Conservation (phyloP, 805 yeast species). For the Ogataea chonburiensis region DNA sequence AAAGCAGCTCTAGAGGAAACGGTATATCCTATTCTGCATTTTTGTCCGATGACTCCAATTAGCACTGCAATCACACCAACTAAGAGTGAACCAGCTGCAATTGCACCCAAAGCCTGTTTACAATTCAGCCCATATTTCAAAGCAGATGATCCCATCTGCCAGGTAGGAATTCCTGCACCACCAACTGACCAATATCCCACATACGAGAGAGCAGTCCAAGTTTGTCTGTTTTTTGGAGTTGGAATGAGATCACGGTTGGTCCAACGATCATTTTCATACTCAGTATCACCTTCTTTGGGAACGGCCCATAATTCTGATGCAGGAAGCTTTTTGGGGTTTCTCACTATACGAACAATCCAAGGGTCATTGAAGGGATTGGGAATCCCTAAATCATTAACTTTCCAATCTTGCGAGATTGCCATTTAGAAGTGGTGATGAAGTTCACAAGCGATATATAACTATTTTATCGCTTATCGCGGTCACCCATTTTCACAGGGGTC, state of each 20-base stretch:
- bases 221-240: constrained; percentile 42
- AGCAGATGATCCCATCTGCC: constrained; percentile 23
- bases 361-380: constrained; percentile 21
- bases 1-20: constrained; percentile 43
- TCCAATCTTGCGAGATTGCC: constrained; percentile 11
- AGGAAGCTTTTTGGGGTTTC: constrained; percentile 17
- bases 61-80: constrained; percentile 44
- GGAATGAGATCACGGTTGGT: constrained; percentile 46
- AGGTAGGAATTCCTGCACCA: constrained; percentile 24
- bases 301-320: constrained; percentile 27
- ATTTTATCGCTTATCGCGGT: constrained; percentile 1
- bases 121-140: constrained; percentile 28
- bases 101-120: constrained; percentile 41
- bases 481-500: too few species aligned
- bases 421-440: too few species aligned
- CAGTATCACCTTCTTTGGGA: constrained; percentile 32
- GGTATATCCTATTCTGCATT: constrained; percentile 51
- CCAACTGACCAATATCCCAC: constrained; percentile 44
- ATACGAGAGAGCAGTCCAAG: constrained; percentile 46
- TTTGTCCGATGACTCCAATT: constrained; percentile 51
- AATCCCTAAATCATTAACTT: constrained; percentile 13
- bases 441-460: too few species aligned
- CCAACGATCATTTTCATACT: constrained; percentile 29
- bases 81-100: constrained; percentile 45
- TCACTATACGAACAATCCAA: constrained; percentile 17